phyloP scores from a whole-genome alignment of 495 filamentous ascomycete genomes.

The Glarea lozoyensis region DNA sequence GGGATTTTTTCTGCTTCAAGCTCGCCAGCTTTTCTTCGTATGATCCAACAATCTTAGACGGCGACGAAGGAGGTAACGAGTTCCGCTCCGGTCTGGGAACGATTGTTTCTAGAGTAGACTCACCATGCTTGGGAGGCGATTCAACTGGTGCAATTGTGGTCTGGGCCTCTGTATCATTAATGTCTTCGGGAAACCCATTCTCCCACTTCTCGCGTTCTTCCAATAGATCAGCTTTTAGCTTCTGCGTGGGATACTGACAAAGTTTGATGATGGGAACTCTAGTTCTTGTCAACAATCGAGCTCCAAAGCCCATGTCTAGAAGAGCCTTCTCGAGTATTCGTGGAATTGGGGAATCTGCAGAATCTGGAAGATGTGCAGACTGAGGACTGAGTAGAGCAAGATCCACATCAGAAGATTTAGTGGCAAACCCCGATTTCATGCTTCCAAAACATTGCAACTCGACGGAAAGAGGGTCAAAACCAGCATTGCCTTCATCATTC shows the following conservation, averaged over 20 bases:
- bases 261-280: slow-evolving; percentile 78
- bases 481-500: slow-evolving; percentile 18
- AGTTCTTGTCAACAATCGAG: slow-evolving; percentile 59
- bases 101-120: not conserved
- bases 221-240: slow-evolving; percentile 41
- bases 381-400: slow-evolving; percentile 53
- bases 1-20: slow-evolving; percentile 29
- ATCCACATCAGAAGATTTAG: slow-evolving; percentile 67
- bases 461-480: slow-evolving; percentile 43
- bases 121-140: not conserved
- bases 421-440: slow-evolving; percentile 63
- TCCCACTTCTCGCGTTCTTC: slow-evolving; percentile 56
- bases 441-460: slow-evolving; percentile 64
- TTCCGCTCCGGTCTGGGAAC: not conserved
- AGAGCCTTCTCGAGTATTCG: slow-evolving; percentile 58
- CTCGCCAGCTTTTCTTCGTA: slow-evolving; percentile 25
- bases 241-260: slow-evolving; percentile 53
- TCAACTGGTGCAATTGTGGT: slow-evolving; percentile 12
- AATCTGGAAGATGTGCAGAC: slow-evolving; percentile 38
- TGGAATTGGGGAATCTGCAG: slow-evolving; percentile 46
- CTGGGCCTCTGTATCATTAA: slow-evolving; percentile 21
- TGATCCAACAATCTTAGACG: not conserved
- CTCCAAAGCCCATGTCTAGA: slow-evolving; percentile 60
- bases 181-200: slow-evolving; percentile 27
- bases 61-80: not conserved